Base-by-base conservation (phyloP, 2,329 filamentous ascomycete species). In the Tolypocladium album region DNA sequence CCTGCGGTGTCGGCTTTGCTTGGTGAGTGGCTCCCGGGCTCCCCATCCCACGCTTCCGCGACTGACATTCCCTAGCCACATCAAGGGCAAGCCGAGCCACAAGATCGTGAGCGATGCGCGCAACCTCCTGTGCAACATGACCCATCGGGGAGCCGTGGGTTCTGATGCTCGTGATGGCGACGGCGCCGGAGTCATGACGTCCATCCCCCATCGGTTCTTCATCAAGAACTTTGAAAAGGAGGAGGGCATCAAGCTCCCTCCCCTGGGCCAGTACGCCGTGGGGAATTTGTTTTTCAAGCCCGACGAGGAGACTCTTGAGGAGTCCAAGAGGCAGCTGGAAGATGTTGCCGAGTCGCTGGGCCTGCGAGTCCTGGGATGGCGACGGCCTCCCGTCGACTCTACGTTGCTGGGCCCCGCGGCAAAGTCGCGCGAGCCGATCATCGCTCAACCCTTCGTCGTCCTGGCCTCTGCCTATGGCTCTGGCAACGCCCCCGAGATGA, bases 281-380 rank as follows among this genome's bases (percentile, higher is more conserved):
- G 93, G 93, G 69, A 99, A 99, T 77, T 77, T 99, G 70, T 99
- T 99, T 80, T 97, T 99, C 82, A 97, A 97, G 82, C 94, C 93
- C 66, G 92, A 97, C 72, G 84, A 90, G 71, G 89, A 96, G 78
- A 88, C 90, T 67, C 78, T 97, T 72, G 88, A 92, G 71, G 89
- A 95, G 78, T 96, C 92, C 67, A 92, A 94, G 78, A 84, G 86
- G 75, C 89, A 89, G 74, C 95, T 99, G 80, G 92, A 96, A 84
- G 89, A 96, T 73, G 88, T 95, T 79, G 92, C 93, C 74, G 88
- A 91, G 73, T 87, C 87, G 64, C 80, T 97, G 69, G 92, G 90
- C 67, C 81, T 99, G 72, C 87, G 93, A 69, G 91, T 97, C 64
- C 80, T 99, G 69, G 94, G 94, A 73, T 99, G 93, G 93, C 90